phyloP scores from a whole-genome alignment of 805 yeast species.

The Spathaspora girioi region DNA sequence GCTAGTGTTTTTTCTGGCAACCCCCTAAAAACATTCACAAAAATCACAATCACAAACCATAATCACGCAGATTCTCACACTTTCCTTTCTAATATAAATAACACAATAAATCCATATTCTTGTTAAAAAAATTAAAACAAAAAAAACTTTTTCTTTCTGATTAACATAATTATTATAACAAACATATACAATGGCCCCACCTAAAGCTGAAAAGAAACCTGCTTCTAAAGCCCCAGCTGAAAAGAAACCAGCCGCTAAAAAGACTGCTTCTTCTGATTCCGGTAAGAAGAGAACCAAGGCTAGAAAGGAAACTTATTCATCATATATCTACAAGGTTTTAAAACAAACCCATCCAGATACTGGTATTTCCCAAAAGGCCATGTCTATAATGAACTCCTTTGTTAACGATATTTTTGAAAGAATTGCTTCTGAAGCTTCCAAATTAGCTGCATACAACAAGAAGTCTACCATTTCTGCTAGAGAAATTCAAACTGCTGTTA shows the following conservation, averaged over 20 bases:
- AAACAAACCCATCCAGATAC: slow-evolving; percentile 99
- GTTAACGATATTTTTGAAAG: slow-evolving; percentile 98
- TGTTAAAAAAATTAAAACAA: neutral
- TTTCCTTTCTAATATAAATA: slow-evolving; percentile 5
- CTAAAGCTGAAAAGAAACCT: slow-evolving; percentile 66
- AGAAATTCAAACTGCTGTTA: slow-evolving; percentile 98
- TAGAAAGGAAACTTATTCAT: slow-evolving; percentile 97
- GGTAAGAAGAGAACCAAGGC: slow-evolving; percentile 90
- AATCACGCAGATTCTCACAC: neutral
- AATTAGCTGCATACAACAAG: slow-evolving; percentile 98
- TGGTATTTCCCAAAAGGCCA: slow-evolving; percentile 98
- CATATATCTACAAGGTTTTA: slow-evolving; percentile 96
- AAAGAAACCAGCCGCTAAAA: slow-evolving; percentile 88
- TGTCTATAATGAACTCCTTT: slow-evolving; percentile 98
- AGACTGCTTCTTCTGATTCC: slow-evolving; percentile 73
- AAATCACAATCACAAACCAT: neutral
- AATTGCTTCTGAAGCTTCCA: slow-evolving; percentile 96
- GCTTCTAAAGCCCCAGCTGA: slow-evolving; percentile 98
- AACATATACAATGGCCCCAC: slow-evolving; percentile 57
- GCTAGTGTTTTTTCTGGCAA: neutral
- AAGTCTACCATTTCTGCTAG: slow-evolving; percentile 97
- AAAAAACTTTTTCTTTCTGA: neutral
- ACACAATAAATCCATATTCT: slow-evolving; percentile 3
- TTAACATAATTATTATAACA: neutral
- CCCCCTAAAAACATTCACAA: neutral